Percentiles rank a stretch among this genome's conserved stretches.
These are phyloP conservation scores for Alternaria sp. DNA, from an alignment of 2,329 filamentous ascomycete genomes.

Conservation along the genomic window DNA sequence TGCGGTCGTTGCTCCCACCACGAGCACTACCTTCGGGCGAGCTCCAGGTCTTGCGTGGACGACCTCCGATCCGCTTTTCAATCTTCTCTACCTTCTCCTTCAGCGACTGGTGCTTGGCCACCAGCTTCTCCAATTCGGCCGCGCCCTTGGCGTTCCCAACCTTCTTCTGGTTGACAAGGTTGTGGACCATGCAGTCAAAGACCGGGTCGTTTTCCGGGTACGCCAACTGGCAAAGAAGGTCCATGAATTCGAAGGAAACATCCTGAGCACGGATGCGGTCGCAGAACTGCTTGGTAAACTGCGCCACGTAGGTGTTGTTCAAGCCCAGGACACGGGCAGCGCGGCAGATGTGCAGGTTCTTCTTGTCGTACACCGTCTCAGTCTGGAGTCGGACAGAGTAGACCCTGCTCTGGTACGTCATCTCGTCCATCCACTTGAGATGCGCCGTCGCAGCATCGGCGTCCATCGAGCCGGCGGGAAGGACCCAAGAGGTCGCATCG, in stretches of 20 bases:
- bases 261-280: constrained; percentile 31
- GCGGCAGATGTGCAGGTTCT: constrained; percentile 33
- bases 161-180: constrained; percentile 21
- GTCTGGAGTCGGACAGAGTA: constrained; percentile 31
- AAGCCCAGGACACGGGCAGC: constrained; percentile 33
- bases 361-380: constrained; percentile 18
- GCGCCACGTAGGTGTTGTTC: constrained; percentile 37
- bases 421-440: constrained; percentile 34
- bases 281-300: constrained; percentile 40
- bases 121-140: constrained; percentile 4
- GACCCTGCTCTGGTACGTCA: constrained; percentile 26
- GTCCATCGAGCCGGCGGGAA: constrained; percentile 26
- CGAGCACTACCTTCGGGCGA: not conserved
- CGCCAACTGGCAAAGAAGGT: constrained; percentile 20
- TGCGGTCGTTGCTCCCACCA: not conserved
- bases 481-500: constrained; percentile 12
- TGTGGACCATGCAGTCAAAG: constrained; percentile 37
- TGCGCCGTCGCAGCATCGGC: constrained; percentile 19
- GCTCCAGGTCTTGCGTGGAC: not conserved
- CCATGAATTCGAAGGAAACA: constrained; percentile 19
- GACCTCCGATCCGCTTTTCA: not conserved
- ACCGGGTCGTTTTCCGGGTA: constrained; percentile 34
- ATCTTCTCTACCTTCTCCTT: constrained; percentile 16
- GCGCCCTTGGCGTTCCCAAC: not conserved
- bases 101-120: constrained; percentile 8